Conservation (phyloP, 179 eudicot genomes). For the Gypsophila paniculata region DNA sequence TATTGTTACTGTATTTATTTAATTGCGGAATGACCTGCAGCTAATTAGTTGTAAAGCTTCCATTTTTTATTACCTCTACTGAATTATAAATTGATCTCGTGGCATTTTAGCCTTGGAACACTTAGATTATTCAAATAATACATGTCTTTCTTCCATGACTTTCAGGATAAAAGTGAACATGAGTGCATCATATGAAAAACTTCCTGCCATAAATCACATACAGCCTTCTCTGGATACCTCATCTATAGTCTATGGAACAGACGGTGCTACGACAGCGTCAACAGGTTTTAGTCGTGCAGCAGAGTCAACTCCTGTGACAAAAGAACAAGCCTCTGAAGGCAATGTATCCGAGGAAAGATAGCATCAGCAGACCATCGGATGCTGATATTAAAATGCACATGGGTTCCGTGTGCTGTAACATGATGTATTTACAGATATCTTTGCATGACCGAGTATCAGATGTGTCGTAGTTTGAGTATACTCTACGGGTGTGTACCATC, state of each 20-base stretch:
- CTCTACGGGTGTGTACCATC: not conserved
- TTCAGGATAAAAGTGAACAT: slow-evolving; percentile 92
- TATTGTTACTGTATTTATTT: not conserved
- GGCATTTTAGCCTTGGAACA: not conserved
- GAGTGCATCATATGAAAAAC: slow-evolving; percentile 65
- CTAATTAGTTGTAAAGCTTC: not conserved
- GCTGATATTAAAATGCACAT: not conserved
- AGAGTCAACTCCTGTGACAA: slow-evolving; percentile 8
- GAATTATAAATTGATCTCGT: not conserved
- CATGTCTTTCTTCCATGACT: not conserved
- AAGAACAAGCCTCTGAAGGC: slow-evolving; percentile 18
- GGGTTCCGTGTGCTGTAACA: slow-evolving; percentile 4
- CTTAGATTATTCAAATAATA: not conserved
- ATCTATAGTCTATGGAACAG: slow-evolving; percentile 10
- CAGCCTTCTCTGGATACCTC: slow-evolving; percentile 26
- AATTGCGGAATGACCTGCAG: not conserved
- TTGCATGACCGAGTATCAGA: not conserved
- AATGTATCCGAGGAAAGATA: slow-evolving; percentile 12
- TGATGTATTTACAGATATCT: not conserved
- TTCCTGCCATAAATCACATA: slow-evolving; percentile 34
- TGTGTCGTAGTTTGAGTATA: not conserved
- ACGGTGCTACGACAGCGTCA: slow-evolving; percentile 13
- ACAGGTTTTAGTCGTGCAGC: slow-evolving; percentile 12
- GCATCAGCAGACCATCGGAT: not conserved
- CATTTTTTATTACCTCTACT: not conserved